Percentiles rank a stretch among this genome's conserved stretches.
Evolutionary conservation across 768 basidiomycete genomes (phyloP).

Genomic region (Calocera viscosa): DNA sequence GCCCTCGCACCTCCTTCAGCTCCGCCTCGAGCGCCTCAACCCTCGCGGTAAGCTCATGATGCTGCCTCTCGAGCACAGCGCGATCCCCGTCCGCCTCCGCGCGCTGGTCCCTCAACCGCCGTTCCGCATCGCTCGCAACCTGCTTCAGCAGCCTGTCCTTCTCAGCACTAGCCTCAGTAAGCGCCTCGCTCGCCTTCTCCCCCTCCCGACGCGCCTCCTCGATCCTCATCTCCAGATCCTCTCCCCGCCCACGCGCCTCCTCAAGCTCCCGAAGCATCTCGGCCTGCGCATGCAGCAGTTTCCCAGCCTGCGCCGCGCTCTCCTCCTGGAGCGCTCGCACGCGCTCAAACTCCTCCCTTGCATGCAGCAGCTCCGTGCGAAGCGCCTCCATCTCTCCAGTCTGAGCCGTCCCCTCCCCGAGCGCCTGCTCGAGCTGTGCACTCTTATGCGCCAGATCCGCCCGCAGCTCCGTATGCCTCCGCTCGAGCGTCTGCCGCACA

Average conservation of each 20-base stretch:
- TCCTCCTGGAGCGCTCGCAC: constrained; percentile 53
- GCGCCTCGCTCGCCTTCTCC: constrained; percentile 51
- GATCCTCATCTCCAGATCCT: constrained; percentile 65
- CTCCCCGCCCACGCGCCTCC: constrained; percentile 59
- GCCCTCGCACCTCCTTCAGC: constrained; percentile 48
- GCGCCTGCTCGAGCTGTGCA: constrained; percentile 39
- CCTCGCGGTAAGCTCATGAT: constrained; percentile 53
- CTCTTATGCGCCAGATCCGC: constrained; percentile 46
- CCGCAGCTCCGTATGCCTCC: constrained; percentile 46
- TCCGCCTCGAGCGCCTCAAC: constrained; percentile 50
- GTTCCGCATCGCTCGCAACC: constrained; percentile 54
- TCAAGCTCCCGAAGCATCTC: constrained; percentile 56
- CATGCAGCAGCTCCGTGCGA: constrained; percentile 51
- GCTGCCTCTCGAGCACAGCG: constrained; percentile 81
- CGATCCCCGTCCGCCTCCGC: constrained; percentile 90
- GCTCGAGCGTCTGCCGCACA: constrained; percentile 51
- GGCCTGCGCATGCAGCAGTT: constrained; percentile 65
- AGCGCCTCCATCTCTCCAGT: constrained; percentile 45
- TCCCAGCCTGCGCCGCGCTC: constrained; percentile 49
- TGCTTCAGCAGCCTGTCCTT: constrained; percentile 63
- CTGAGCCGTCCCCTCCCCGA: constrained; percentile 59
- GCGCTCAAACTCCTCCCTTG: constrained; percentile 50
- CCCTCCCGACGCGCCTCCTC: constrained; percentile 57
- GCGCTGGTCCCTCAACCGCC: constrained; percentile 68
- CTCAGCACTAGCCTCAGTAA: constrained; percentile 57